Evolutionary conservation across 768 basidiomycete genomes (phyloP).

Genomic region (Pulveroboletus sp.): DNA sequence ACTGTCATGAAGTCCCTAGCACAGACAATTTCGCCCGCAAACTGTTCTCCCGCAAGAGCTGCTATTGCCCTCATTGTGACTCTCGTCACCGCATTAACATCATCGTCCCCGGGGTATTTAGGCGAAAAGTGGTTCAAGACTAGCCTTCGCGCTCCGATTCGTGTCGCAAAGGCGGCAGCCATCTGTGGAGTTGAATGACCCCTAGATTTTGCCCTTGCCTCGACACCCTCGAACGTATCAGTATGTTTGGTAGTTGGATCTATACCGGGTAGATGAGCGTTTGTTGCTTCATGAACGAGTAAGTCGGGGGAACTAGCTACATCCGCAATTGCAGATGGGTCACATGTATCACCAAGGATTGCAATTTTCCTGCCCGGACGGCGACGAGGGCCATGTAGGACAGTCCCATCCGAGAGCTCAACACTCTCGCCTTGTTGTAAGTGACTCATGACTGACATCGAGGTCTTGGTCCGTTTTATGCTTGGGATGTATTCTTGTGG

Average conservation of each 20-base stretch:
- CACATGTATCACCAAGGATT: constrained; percentile 81
- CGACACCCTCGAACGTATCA: constrained; percentile 60
- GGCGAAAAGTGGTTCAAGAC: constrained; percentile 85
- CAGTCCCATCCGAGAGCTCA: constrained; percentile 64
- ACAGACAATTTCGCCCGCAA: constrained; percentile 55
- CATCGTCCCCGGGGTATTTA: constrained; percentile 67
- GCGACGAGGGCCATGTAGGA: constrained; percentile 61
- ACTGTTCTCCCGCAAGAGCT: constrained; percentile 49
- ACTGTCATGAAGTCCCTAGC: constrained; percentile 74
- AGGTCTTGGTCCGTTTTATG: constrained; percentile 63
- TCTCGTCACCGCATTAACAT: constrained; percentile 43
- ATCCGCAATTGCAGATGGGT: constrained; percentile 61
- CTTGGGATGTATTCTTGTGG: constrained; percentile 62
- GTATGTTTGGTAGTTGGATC: constrained; percentile 53
- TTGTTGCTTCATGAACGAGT: constrained; percentile 86
- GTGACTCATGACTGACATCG: constrained; percentile 60
- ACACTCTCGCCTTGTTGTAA: constrained; percentile 64
- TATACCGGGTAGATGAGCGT: constrained; percentile 70
- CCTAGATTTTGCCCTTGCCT: constrained; percentile 60
- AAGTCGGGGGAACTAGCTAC: constrained; percentile 66
- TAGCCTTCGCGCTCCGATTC: constrained; percentile 55
- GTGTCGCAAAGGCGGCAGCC: constrained; percentile 76
- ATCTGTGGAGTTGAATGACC: constrained; percentile 93
- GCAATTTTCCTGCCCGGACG: constrained; percentile 71
- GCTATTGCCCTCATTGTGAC: constrained; percentile 61